phyloP scores from a whole-genome alignment of 1,284 basidiomycete species.

The Chondrostereum purpureum region DNA sequence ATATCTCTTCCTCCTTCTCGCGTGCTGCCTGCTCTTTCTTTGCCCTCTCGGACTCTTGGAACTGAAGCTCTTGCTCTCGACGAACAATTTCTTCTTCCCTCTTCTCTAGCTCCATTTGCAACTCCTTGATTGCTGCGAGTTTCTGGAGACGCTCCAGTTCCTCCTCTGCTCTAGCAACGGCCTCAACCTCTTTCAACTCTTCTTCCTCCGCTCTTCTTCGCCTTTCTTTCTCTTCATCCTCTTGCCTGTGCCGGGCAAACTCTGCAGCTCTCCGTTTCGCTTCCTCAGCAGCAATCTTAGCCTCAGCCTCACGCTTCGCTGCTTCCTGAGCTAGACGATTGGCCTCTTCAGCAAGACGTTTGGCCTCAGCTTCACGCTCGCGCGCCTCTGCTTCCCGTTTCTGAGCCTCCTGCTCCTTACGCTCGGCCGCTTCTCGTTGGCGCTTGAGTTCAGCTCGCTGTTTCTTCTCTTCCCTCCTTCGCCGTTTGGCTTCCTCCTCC shows the following conservation, averaged over 20 bases:
- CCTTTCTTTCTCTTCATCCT: background rate
- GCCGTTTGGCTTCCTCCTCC: background rate
- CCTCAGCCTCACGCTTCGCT: background rate
- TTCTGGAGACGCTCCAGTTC: slow-evolving; percentile 1
- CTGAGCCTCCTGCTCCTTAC: background rate
- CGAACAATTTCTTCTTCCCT: slow-evolving; percentile 23
- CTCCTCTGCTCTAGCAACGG: background rate
- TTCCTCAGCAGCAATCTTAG: background rate
- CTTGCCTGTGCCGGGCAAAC: background rate
- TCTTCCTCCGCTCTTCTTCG: background rate
- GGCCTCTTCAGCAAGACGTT: background rate
- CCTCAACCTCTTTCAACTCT: background rate
- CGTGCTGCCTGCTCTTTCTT: background rate
- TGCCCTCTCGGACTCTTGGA: slow-evolving; percentile 8
- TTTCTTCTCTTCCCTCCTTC: no score
- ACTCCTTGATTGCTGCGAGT: slow-evolving; percentile 13
- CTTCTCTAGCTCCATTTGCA: slow-evolving; percentile 18
- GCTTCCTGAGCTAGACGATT: background rate
- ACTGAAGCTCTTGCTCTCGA: slow-evolving; percentile 12
- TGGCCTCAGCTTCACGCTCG: background rate
- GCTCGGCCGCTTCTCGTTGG: no score
- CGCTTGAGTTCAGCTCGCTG: no score
- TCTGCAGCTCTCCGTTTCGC: background rate
- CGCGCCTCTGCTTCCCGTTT: background rate
- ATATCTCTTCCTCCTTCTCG: slow-evolving; percentile 15